Percentiles rank a stretch among this genome's conserved stretches.
These are phyloP conservation scores for Pestalotiopsis sp. DNA, from an alignment of 2,329 filamentous ascomycete genomes.

Conservation along the genomic window DNA sequence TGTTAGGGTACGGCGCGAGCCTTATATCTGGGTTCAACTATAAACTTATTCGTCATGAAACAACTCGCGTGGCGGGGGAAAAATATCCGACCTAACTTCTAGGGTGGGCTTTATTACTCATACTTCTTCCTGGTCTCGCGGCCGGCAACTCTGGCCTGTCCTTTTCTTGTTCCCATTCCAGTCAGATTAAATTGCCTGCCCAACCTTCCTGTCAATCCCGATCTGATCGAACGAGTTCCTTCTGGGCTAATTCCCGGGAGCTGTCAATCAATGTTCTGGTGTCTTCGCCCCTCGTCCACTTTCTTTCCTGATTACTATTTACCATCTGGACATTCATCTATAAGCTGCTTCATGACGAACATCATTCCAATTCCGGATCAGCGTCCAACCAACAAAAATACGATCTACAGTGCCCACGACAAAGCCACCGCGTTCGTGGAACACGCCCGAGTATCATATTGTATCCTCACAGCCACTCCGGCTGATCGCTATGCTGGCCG, in stretches of 20 bases:
- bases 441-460: too few relatives aligned
- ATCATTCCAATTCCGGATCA: too few relatives aligned
- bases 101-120: not conserved
- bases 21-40: constrained; percentile 8
- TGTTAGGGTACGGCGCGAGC: not conserved
- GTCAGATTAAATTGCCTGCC: not conserved
- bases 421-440: too few relatives aligned
- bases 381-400: too few relatives aligned
- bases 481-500: not conserved
- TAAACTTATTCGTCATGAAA: constrained; percentile 9
- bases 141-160: not conserved
- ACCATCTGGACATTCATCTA: too few relatives aligned
- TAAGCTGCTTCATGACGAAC: too few relatives aligned
- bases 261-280: not conserved
- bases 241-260: not conserved
- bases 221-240: not conserved
- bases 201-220: not conserved
- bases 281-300: not conserved
- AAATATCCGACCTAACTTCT: not conserved
- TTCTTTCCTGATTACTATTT: too few relatives aligned
- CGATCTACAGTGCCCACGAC: too few relatives aligned
- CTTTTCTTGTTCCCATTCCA: not conserved
- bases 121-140: not conserved
- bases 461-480: not conserved
- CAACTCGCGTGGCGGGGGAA: not conserved